A percentile compares a stretch with the other conserved stretches of the same genome.
phyloP scores from a whole-genome alignment of 2,329 filamentous ascomycete genomes.

The Davidsoniella eucalypti region DNA sequence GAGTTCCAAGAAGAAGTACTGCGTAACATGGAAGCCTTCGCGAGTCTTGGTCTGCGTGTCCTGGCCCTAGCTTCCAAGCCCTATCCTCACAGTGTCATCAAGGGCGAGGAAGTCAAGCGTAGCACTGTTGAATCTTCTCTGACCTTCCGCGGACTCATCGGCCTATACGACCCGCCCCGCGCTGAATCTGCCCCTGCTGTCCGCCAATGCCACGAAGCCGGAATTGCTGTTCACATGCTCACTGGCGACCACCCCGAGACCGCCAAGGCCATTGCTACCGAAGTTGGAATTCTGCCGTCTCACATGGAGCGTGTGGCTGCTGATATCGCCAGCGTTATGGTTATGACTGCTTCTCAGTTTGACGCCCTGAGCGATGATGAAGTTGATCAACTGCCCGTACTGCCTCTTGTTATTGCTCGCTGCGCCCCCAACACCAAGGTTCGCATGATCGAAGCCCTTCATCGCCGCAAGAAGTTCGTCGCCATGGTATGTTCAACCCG shows the following conservation, averaged over 20 bases:
- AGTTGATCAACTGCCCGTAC: conserved; percentile 45
- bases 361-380: conserved; percentile 46
- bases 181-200: conserved; percentile 47
- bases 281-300: conserved; percentile 42
- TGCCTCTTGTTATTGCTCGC: conserved; percentile 52
- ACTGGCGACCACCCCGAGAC: conserved; percentile 51
- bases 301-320: conserved; percentile 32
- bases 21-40: conserved; percentile 47
- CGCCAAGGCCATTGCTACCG: conserved; percentile 42
- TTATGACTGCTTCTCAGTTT: conserved; percentile 48
- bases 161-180: conserved; percentile 56
- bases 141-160: conserved; percentile 49
- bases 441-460: conserved; percentile 57
- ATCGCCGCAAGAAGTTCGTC: conserved; percentile 46
- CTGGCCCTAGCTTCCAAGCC: conserved; percentile 43
- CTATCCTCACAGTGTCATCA: conserved; percentile 20
- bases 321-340: conserved; percentile 39
- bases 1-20: conserved; percentile 39
- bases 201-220: conserved; percentile 40
- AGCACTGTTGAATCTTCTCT: conserved; percentile 41
- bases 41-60: conserved; percentile 47
- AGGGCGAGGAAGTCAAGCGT: conserved; percentile 31
- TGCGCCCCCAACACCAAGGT: conserved; percentile 57
- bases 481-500: conserved; percentile 35
- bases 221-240: conserved; percentile 51